Conservation (phyloP, 306 rosid species). For the Acacia crassicarpa region DNA sequence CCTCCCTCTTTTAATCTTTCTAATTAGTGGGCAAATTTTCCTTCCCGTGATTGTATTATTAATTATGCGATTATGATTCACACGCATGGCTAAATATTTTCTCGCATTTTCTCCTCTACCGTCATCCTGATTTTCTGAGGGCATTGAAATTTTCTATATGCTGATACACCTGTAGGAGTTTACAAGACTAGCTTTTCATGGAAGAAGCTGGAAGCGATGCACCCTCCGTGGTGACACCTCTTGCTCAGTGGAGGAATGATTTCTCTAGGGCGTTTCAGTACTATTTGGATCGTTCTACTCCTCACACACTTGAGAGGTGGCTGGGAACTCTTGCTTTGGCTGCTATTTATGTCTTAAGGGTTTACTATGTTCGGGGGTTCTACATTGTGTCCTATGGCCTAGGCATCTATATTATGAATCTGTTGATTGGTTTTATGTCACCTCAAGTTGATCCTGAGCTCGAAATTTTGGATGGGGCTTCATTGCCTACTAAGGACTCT, state of each 20-base stretch:
- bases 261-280: conserved; percentile 51
- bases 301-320: conserved; percentile 66
- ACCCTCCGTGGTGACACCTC: conserved; percentile 44
- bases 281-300: conserved; percentile 66
- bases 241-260: conserved; percentile 62
- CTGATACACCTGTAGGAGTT: conserved; percentile 4
- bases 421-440: conserved; percentile 68
- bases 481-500: conserved; percentile 61
- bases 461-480: conserved; percentile 60
- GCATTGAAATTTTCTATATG: not conserved
- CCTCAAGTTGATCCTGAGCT: conserved; percentile 75
- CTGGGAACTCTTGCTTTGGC: conserved; percentile 53
- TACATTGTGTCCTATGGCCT: conserved; percentile 66
- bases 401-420: conserved; percentile 62
- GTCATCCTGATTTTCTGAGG: not conserved
- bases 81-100: not conserved
- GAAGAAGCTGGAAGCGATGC: conserved; percentile 55
- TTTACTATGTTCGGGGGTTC: conserved; percentile 61
- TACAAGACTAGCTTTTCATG: conserved; percentile 36
- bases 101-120: no score
- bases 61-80: not conserved
- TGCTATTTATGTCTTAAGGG: conserved; percentile 50
- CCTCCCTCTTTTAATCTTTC: not conserved
- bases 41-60: not conserved
- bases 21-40: not conserved